Percentiles rank a stretch among this genome's conserved stretches.
Conservation (phyloP, 805 yeast species). For the Yarrowia sp. region DNA sequence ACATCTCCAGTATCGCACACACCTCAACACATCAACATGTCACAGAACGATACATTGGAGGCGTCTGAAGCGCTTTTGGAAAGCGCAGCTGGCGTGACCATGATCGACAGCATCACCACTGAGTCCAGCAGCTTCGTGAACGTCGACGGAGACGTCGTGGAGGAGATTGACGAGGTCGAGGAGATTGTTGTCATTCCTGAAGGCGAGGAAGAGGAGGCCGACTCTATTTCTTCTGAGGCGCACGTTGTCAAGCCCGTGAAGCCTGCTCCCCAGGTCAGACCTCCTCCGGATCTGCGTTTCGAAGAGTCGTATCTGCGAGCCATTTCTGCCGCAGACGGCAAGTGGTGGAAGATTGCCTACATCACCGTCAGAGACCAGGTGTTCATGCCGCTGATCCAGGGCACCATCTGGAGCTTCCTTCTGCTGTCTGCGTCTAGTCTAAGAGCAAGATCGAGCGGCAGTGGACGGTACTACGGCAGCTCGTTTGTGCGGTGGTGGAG, state of each 20-base stretch:
- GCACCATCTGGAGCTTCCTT: constrained; percentile 39
- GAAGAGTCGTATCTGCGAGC: constrained; percentile 37
- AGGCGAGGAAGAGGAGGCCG: neutral
- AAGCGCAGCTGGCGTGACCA: neutral
- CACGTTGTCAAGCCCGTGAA: neutral
- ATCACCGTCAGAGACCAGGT: constrained; percentile 40
- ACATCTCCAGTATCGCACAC: neutral
- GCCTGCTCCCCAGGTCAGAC: neutral
- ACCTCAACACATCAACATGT: neutral
- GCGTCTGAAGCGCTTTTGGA: neutral
- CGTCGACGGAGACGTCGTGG: neutral
- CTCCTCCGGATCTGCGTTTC: constrained; percentile 37
- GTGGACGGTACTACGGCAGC: constrained; percentile 7
- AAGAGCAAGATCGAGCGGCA: neutral
- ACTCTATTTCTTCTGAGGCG: neutral
- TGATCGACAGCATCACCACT: neutral
- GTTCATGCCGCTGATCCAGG: constrained; percentile 39
- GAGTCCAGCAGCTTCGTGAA: neutral
- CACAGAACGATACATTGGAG: neutral
- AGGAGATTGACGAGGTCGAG: neutral
- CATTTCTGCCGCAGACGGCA: constrained; percentile 39
- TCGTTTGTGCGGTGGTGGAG: constrained; percentile 13
- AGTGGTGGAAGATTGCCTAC: constrained; percentile 31
- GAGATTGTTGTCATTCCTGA: no score
- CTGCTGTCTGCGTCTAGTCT: constrained; percentile 20